Base-by-base conservation (phyloP, 169 alveolate genomes). In the Cryptosporidium viatorum region DNA sequence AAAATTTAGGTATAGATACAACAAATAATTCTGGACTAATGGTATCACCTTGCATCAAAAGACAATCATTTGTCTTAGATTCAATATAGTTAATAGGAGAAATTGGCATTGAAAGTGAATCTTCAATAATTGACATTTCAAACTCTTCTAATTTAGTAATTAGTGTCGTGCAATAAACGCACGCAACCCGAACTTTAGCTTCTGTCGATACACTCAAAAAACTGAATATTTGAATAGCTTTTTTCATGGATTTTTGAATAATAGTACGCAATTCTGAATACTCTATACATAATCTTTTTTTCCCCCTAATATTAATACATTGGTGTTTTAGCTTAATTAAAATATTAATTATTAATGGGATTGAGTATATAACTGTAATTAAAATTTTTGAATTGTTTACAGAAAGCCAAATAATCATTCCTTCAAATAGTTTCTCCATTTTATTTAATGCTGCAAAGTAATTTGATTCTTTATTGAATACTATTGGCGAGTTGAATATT, bases 71-170 rank as follows among this genome's bases (percentile, higher is more conserved):
- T 29, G 14, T 26, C 16, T n/a, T 35, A 37, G 43, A 43, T 14
- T 80, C 29, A 35, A 73, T 8, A n/a, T 65, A 41, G 41, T 65
- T 41, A 18, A 29, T 10, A 12, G 59, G 89, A 5, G 75, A 80
- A 41, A 39, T 80, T 62, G 52, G 89, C 6, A 80, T 33, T 39
- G 62, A 80, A 48, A 80, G 62, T n/a, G 89, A 80, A 41, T 80
- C 75, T 16, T 62, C 41, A n/a, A 80, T 21, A 14, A 80, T 43
- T n/a, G 29, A 12, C 26, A 80, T 23, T 18, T 80, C 67, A 65
- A 80, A 80, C 45, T 50, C 45, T 5, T 65, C 51, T 16, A 41
- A 4, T 18, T 65, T 65, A 31, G 50, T 26, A 0, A 80, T 14
- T 60, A 35, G 18, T 26, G 51, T 65, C 4, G 65, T 65, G 45